Percentiles rank a stretch among this genome's conserved stretches.
phyloP scores from a whole-genome alignment of 2,329 filamentous ascomycete species.

The Alternaria arbusti region DNA sequence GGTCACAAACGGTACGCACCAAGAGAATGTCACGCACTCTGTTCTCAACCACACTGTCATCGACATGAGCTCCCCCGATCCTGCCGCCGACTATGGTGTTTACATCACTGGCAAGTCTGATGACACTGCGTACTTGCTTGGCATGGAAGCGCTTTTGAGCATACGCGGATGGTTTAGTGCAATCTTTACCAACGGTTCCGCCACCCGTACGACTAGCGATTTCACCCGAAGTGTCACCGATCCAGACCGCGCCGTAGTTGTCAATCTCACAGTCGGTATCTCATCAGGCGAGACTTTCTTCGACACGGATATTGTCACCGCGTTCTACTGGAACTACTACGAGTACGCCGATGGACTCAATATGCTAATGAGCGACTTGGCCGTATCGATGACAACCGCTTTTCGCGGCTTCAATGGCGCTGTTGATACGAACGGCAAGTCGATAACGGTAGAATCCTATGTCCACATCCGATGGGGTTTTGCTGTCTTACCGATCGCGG shows the following conservation, averaged over 20 bases:
- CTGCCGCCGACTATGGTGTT: conserved; percentile 13
- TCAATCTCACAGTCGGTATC: conserved; percentile 22
- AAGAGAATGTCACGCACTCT: conserved; percentile 18
- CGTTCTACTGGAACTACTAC: conserved; percentile 25
- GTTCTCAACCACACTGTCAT: conserved; percentile 14
- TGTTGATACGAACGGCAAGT: conserved; percentile 11
- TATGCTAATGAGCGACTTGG: conserved; percentile 21
- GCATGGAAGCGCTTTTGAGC: conserved; percentile 18
- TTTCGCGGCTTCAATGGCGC: conserved; percentile 20
- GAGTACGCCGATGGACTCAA: conserved; percentile 17
- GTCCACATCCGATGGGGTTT: conserved; percentile 21
- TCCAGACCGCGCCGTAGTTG: conserved; percentile 17
- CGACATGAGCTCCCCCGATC: conserved; percentile 15
- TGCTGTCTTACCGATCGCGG: conserved; percentile 13
- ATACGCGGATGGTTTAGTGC: conserved; percentile 19
- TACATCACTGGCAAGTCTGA: conserved; percentile 9
- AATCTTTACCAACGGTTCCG: conserved; percentile 23
- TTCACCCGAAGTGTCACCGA: conserved; percentile 22
- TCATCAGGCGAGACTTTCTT: conserved; percentile 23
- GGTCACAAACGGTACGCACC: conserved; percentile 18
- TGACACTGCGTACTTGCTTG: conserved; percentile 10
- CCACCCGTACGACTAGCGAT: conserved; percentile 18
- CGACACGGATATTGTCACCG: conserved; percentile 19
- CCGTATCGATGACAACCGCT: conserved; percentile 21
- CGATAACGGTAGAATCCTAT: conserved; percentile 16